Evolutionary conservation across 208 protist species (phyloP).

Genomic region (Trypanosoma scelopori): DNA sequence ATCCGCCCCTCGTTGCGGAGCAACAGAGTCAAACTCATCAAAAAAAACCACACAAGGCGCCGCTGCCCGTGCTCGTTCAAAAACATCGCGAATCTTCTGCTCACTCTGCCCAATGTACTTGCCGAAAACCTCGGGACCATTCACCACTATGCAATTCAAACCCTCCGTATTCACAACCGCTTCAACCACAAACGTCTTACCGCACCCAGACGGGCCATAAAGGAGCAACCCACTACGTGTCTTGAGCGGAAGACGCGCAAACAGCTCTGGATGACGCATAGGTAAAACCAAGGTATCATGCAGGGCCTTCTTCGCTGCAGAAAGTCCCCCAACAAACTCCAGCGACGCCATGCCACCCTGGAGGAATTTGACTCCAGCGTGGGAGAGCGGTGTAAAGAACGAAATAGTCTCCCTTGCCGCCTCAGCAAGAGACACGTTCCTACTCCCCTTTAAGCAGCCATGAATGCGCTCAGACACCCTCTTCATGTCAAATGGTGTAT

Average conservation of each 20-base stretch:
- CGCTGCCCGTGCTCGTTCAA: conserved; percentile 84
- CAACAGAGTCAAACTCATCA: conserved; percentile 95
- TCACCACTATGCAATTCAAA: conserved; percentile 91
- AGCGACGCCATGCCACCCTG: conserved; percentile 66
- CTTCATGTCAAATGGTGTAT: conserved; percentile 84
- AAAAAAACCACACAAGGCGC: conserved; percentile 94
- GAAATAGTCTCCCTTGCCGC: conserved; percentile 35
- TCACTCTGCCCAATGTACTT: conserved; percentile 95
- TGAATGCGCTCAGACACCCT: conserved; percentile 56
- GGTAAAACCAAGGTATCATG: conserved; percentile 95
- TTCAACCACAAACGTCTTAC: conserved; percentile 90
- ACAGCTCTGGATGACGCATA: conserved; percentile 92
- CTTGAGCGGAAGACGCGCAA: conserved; percentile 88
- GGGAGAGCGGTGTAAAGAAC: conserved; percentile 76
- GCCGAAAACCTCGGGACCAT: conserved; percentile 94
- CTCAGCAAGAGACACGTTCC: conserved; percentile 21
- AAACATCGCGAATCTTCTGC: conserved; percentile 92
- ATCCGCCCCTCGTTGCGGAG: conserved; percentile 86
- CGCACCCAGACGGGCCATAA: conserved; percentile 92
- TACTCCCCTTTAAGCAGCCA: conserved; percentile 3
- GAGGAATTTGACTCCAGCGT: conserved; percentile 83
- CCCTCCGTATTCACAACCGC: conserved; percentile 73
- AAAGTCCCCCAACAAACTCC: conserved; percentile 90
- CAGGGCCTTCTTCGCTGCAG: conserved; percentile 92
- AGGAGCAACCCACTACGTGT: conserved; percentile 90